phyloP scores from a whole-genome alignment of 495 filamentous ascomycete species.

The Oleoguttula mirabilis region DNA sequence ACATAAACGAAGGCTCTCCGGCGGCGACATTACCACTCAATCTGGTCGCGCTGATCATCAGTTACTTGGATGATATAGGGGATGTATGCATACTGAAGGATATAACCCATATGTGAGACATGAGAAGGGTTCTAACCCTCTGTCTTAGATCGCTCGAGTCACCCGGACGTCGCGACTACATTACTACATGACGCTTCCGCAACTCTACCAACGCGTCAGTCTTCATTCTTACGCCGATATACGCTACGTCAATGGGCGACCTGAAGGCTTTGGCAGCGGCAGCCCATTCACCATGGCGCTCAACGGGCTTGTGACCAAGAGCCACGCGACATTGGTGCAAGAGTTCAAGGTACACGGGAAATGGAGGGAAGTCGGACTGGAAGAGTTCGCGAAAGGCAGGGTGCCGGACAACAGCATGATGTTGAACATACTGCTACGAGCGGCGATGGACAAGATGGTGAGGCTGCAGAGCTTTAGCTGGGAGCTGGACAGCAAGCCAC shows the following conservation, averaged over 20 bases:
- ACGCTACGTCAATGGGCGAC: slow-evolving; percentile 45
- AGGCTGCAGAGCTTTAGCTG: slow-evolving; percentile 46
- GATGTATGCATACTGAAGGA: too few species aligned
- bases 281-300: slow-evolving; percentile 53
- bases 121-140: too few species aligned
- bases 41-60: slow-evolving; percentile 44
- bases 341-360: slow-evolving; percentile 44
- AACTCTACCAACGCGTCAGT: slow-evolving; percentile 45
- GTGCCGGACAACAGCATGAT: slow-evolving; percentile 54
- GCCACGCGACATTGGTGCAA: slow-evolving; percentile 40
- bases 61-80: slow-evolving; percentile 42
- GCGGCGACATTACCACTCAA: slow-evolving; percentile 41
- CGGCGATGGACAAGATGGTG: slow-evolving; percentile 47
- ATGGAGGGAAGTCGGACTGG: slow-evolving; percentile 45
- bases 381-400: slow-evolving; percentile 45
- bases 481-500: slow-evolving; percentile 52
- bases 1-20: neutral
- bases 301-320: slow-evolving; percentile 46
- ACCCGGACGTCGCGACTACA: slow-evolving; percentile 51
- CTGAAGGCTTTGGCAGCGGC: slow-evolving; percentile 49
- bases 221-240: slow-evolving; percentile 50
- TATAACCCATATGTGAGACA: too few species aligned
- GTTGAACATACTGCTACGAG: slow-evolving; percentile 47
- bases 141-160: slow-evolving; percentile 44
- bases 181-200: slow-evolving; percentile 53